Evolutionary conservation across 78 protist species (phyloP).

Genomic region (slime mould (Dictyostelium discoideum)): dicty_2.7 NC_007088.5:3507001-3507500

Average conservation of each 20-base stretch:
- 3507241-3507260: conserved; percentile 61
- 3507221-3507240: conserved; percentile 51
- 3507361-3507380: conserved; percentile 70
- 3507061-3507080: background rate
- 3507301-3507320: conserved; percentile 75
- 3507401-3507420: conserved; percentile 43
- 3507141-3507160: conserved; percentile 24
- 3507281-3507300: conserved; percentile 63
- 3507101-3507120: background rate
- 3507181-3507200: conserved; percentile 23
- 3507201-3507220: conserved; percentile 18
- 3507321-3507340: conserved; percentile 47
- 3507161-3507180: background rate
- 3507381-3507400: conserved; percentile 72
- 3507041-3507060: conserved; percentile 10
- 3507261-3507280: conserved; percentile 58
- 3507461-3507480: conserved; percentile 43
- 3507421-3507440: conserved; percentile 62
- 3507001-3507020: background rate
- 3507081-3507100: conserved; percentile 3
- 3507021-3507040: conserved; percentile 10
- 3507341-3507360: conserved; percentile 52
- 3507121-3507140: conserved; percentile 17
- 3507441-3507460: conserved; percentile 45
- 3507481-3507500: conserved; percentile 60